phyloP scores from a whole-genome alignment of 345 rosid genomes.

The Eucalyptus viminalis region DNA sequence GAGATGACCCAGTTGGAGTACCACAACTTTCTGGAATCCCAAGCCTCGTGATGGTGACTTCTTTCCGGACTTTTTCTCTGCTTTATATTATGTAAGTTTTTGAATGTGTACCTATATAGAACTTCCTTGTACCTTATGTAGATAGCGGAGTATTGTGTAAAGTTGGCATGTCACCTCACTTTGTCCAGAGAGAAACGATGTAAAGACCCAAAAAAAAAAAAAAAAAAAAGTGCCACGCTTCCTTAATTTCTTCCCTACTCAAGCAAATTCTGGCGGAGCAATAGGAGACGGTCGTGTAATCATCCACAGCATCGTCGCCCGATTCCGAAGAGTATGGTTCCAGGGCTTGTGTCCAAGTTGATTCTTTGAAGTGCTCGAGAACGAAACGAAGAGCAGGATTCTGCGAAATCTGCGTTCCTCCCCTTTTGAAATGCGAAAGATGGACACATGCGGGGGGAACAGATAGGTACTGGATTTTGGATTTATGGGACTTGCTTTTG shows the following conservation, averaged over 20 bases:
- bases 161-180: background rate
- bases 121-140: background rate
- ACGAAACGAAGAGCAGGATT: background rate
- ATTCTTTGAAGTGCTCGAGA: background rate
- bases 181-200: background rate
- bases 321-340: background rate
- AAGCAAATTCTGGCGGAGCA: background rate
- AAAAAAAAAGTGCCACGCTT: background rate
- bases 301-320: background rate
- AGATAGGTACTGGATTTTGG: background rate
- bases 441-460: background rate
- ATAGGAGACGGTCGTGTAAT: background rate
- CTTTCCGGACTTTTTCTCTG: background rate
- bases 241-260: background rate
- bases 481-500: background rate
- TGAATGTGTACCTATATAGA: background rate
- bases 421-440: background rate
- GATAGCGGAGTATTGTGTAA: background rate
- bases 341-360: background rate
- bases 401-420: background rate
- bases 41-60: constrained; percentile 8
- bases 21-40: constrained; percentile 79
- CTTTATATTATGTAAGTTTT: background rate
- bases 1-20: constrained; percentile 85
- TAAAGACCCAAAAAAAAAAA: background rate